A percentile compares a stretch with the other conserved stretches of the same genome.
phyloP scores from a whole-genome alignment of 495 filamentous ascomycete species.

The Apodospora peruviana region DNA sequence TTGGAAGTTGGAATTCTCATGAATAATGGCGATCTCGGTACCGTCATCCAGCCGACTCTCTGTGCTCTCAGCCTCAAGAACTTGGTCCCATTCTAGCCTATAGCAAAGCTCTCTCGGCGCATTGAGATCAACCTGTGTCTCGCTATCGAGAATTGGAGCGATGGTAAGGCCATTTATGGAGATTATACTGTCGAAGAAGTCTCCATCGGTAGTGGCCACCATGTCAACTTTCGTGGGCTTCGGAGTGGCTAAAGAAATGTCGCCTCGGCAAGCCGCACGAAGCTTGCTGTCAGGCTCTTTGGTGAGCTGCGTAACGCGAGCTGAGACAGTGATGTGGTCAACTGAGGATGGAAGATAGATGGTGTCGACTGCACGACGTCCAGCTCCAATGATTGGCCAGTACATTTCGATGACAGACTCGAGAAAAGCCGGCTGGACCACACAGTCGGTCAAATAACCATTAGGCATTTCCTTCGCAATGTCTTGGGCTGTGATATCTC shows the following conservation, averaged over 20 bases:
- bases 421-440: constrained; percentile 49
- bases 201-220: constrained; percentile 21
- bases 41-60: constrained; percentile 13
- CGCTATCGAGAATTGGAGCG: constrained; percentile 35
- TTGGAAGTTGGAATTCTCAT: constrained; percentile 39
- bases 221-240: constrained; percentile 32
- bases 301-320: constrained; percentile 17
- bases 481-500: constrained; percentile 41
- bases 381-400: constrained; percentile 35
- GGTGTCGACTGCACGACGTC: constrained; percentile 25
- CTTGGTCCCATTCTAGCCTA: constrained; percentile 49
- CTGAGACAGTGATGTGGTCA: constrained; percentile 30
- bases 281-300: constrained; percentile 23
- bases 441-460: constrained; percentile 33
- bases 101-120: constrained; percentile 40
- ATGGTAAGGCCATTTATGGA: constrained; percentile 33
- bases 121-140: constrained; percentile 18
- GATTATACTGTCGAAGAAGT: constrained; percentile 29
- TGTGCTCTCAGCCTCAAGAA: constrained; percentile 23
- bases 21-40: constrained; percentile 38
- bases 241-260: constrained; percentile 19
- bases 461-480: constrained; percentile 48
- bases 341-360: constrained; percentile 40
- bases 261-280: constrained; percentile 31
- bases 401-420: constrained; percentile 46